phyloP scores from a whole-genome alignment of 2,329 filamentous ascomycete genomes.

The Cladophialophora psammophila region DNA sequence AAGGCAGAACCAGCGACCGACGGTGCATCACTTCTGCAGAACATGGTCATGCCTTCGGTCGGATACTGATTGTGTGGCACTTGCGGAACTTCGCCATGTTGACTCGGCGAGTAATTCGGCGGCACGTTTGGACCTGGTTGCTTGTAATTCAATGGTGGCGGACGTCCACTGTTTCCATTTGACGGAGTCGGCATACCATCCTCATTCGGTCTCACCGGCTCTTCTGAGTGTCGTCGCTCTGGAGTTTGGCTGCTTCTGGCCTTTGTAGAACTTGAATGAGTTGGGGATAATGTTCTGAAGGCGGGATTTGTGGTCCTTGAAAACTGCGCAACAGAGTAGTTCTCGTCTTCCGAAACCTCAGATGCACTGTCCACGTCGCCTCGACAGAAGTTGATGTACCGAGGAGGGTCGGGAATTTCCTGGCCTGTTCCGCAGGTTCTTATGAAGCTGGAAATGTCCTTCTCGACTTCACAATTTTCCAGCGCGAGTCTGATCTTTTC shows the following conservation, averaged over 20 bases:
- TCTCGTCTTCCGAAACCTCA: conserved; percentile 85
- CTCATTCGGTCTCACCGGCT: conserved; percentile 30
- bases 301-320: conserved; percentile 93
- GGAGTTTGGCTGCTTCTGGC: conserved; percentile 27
- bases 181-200: conserved; percentile 34
- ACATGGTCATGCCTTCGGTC: conserved; percentile 95
- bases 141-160: conserved; percentile 39
- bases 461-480: conserved; percentile 95
- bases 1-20: conserved; percentile 72
- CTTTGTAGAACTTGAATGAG: conserved; percentile 78
- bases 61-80: conserved; percentile 94
- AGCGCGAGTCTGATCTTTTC: conserved; percentile 94
- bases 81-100: conserved; percentile 69
- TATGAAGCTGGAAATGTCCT: conserved; percentile 90
- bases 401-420: conserved; percentile 95
- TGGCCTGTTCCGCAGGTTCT: conserved; percentile 88
- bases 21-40: conserved; percentile 77
- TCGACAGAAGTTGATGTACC: conserved; percentile 98
- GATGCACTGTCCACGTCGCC: conserved; percentile 85
- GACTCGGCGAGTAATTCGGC: conserved; percentile 62
- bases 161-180: conserved; percentile 39
- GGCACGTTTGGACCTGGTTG: conserved; percentile 43
- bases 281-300: conserved; percentile 93
- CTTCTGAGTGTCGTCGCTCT: conserved; percentile 32
- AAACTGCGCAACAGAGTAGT: conserved; percentile 95